Conservation (phyloP, 2,329 filamentous ascomycete species). For the Fusarium oxysporum region DNA sequence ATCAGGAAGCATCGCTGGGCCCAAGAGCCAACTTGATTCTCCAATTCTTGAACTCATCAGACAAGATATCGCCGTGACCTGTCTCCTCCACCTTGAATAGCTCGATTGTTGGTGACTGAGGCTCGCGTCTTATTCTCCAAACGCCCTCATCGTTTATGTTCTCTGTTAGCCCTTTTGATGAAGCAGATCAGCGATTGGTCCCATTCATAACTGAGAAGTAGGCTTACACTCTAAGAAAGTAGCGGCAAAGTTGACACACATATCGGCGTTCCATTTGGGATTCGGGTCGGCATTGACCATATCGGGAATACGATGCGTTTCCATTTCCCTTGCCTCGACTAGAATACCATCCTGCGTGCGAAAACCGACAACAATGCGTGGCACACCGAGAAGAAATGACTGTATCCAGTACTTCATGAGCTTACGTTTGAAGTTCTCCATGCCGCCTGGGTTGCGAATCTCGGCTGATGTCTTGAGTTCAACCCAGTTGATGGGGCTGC, state of each 20-base stretch:
- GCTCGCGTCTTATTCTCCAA: conserved; percentile 79
- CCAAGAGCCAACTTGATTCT: conserved; percentile 65
- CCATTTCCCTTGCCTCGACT: conserved; percentile 78
- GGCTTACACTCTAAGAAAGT: conserved; percentile 80
- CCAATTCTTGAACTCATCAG: conserved; percentile 83
- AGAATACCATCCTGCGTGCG: conserved; percentile 79
- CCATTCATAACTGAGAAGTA: not conserved
- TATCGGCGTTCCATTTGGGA: conserved; percentile 87
- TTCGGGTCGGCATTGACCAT: conserved; percentile 75
- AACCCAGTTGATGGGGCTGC: conserved; percentile 86
- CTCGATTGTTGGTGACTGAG: conserved; percentile 74
- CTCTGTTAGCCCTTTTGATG: conserved; percentile 68
- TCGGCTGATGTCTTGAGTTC: conserved; percentile 92
- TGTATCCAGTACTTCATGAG: conserved; percentile 97
- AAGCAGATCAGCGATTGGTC: conserved; percentile 6
- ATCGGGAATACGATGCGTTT: conserved; percentile 81
- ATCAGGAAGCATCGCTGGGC: conserved; percentile 36
- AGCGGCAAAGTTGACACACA: conserved; percentile 91
- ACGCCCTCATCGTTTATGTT: conserved; percentile 77
- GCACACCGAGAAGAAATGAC: conserved; percentile 92
- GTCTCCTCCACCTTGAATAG: conserved; percentile 76
- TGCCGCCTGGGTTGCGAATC: conserved; percentile 74
- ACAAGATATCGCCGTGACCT: conserved; percentile 81
- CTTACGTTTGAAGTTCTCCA: conserved; percentile 85
- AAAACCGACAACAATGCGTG: conserved; percentile 91